Evolutionary conservation across 345 rosid genomes (phyloP), one percentile per base, ranked within the genome.

Genomic region (Aethionema arabicum): DNA sequence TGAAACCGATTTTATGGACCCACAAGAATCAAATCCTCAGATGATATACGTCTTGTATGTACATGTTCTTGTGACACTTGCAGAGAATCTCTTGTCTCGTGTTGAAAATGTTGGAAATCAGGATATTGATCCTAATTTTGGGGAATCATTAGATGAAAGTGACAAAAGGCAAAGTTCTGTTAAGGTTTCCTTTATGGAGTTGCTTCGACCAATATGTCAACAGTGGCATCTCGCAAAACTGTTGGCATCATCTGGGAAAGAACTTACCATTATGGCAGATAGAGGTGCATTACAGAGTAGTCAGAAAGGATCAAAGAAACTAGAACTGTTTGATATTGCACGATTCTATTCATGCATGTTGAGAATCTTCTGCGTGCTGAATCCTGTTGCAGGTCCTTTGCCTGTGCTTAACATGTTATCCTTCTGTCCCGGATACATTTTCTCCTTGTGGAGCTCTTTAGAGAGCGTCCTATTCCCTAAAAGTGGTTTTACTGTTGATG

Each of bases 391-490:
- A 69, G 95, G 96, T 33, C 71, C 88, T 4, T 79, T 89, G 76
- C 88, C 95, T 72, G 78, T 89, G 45, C 98, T 92, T 59, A 92
- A 92, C 67, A 83, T 87, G 89, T 77, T 92, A 40, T 79, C 98
- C 69, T 92, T 92, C 74, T 79, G 86, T 55, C 95, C 97, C 72
- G 93, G 93, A 69, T 87, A 63, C 74, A 75, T 89, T 75, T 71
- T 72, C 65, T 70, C 72, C 61, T 59, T 85, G 52, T 92, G 97
- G 98, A 80, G 72, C 64, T 74, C 69, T 49, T 65, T 92, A 32
- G 91, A 87, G 68, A 80, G 66, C 62, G 59, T 65, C 51, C 61
- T 92, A 70, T 81, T 85, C 37, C 80, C 73, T 16, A 63, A 63
- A 65, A 66, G 60, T 55, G 65, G 56, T 32, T 46, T 61, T 51